Conservation (phyloP, 1,284 basidiomycete species). For the Irpex sp. region DNA sequence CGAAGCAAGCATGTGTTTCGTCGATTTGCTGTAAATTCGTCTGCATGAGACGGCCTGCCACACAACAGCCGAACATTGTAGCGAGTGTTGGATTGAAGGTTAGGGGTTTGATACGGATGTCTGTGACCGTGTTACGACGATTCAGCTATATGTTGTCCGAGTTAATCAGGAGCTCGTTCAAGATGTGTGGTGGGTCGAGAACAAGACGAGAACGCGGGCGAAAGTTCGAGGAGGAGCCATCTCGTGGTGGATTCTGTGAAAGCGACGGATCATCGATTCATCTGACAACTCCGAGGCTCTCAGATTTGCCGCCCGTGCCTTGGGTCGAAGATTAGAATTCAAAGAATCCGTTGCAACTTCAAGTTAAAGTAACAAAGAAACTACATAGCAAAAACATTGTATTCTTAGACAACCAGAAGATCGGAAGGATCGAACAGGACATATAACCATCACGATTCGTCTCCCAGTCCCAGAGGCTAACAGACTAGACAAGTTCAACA, state of each 20-base stretch:
- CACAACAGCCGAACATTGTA: conserved; percentile 69
- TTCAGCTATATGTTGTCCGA: background rate
- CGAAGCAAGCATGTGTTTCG: conserved; percentile 83
- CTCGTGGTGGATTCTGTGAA: background rate
- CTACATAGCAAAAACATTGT: too few species aligned
- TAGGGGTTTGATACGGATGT: background rate
- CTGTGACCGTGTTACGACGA: background rate
- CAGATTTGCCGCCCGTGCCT: too few species aligned
- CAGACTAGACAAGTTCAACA: too few species aligned
- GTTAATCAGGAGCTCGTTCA: background rate
- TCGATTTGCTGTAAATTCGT: conserved; percentile 77
- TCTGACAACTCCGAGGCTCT: background rate
- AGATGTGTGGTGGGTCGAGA: background rate
- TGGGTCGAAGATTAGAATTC: background rate
- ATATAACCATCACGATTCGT: too few species aligned
- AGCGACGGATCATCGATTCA: background rate
- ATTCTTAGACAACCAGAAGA: too few species aligned
- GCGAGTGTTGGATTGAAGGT: background rate
- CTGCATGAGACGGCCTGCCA: conserved; percentile 73
- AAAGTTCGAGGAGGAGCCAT: conserved; percentile 1
- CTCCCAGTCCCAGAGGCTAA: too few species aligned
- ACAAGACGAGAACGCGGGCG: background rate
- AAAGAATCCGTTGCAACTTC: background rate
- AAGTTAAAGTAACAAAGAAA: background rate
- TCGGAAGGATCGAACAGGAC: too few species aligned